Evolutionary conservation across 1,139 yeast species (phyloP).

Genomic region (Nakaseomyces nivariensis): DNA sequence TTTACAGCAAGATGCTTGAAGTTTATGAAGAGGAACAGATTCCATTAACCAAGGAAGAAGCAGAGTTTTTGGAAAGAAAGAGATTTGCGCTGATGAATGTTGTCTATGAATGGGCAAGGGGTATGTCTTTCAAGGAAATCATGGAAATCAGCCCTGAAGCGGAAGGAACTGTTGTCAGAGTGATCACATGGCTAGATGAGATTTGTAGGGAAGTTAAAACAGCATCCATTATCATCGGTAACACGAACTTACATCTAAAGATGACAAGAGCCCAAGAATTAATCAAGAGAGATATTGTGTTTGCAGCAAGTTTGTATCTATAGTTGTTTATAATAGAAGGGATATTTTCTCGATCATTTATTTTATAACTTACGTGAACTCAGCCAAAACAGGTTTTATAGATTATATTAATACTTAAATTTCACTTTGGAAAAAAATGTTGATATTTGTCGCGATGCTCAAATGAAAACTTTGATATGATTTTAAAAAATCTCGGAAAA

Average conservation of each 20-base stretch:
- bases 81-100: conserved; percentile 88
- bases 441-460: too few relatives aligned
- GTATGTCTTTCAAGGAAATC: conserved; percentile 81
- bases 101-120: conserved; percentile 97
- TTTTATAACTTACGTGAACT: too few relatives aligned
- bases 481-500: too few relatives aligned
- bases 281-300: conserved; percentile 92
- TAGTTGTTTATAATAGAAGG: conserved; percentile 25
- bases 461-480: too few relatives aligned
- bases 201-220: conserved; percentile 89
- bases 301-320: conserved; percentile 88
- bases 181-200: conserved; percentile 87
- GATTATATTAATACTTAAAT: too few relatives aligned
- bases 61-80: conserved; percentile 69
- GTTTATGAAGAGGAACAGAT: conserved; percentile 65
- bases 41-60: conserved; percentile 72
- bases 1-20: conserved; percentile 52
- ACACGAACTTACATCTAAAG: conserved; percentile 73
- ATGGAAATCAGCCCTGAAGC: conserved; percentile 83
- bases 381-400: too few relatives aligned
- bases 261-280: conserved; percentile 90
- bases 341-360: too few relatives aligned
- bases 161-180: conserved; percentile 97
- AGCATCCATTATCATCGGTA: conserved; percentile 93
- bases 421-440: too few relatives aligned